Evolutionary conservation across 306 rosid genomes (phyloP).

Genomic region (Abrus pulchellus): DNA sequence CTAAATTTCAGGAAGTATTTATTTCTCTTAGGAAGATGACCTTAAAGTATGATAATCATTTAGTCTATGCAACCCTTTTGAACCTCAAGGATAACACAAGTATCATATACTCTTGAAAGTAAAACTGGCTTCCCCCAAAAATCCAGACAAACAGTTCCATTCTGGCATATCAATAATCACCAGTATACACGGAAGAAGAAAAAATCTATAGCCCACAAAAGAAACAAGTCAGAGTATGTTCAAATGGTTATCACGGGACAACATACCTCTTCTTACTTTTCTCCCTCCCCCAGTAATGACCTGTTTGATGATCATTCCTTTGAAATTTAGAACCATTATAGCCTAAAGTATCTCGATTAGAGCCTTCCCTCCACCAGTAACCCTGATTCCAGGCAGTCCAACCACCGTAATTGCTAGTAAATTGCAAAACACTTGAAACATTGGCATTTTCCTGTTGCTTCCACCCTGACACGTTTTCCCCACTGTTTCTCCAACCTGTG

Average conservation of each 20-base stretch:
- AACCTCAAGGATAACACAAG: slow-evolving; percentile 18
- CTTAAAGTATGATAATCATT: slow-evolving; percentile 4
- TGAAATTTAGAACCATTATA: slow-evolving; percentile 54
- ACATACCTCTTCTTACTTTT: slow-evolving; percentile 60
- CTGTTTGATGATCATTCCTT: slow-evolving; percentile 55
- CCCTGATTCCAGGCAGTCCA: slow-evolving; percentile 50
- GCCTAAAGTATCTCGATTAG: slow-evolving; percentile 39
- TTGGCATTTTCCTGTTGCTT: slow-evolving; percentile 51
- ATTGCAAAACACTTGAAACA: slow-evolving; percentile 53
- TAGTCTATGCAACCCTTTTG: not conserved
- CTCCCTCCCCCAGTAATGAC: slow-evolving; percentile 57
- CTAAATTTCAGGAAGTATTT: not conserved
- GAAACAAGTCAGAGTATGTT: slow-evolving; percentile 25
- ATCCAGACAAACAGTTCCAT: slow-evolving; percentile 26
- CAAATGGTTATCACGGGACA: slow-evolving; percentile 37
- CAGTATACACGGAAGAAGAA: not conserved
- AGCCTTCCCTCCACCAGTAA: slow-evolving; percentile 52
- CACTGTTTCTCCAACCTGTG: slow-evolving; percentile 54
- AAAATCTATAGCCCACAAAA: slow-evolving; percentile 18
- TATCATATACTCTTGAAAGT: slow-evolving; percentile 20
- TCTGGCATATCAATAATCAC: slow-evolving; percentile 5
- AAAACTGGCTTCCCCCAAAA: slow-evolving; percentile 38
- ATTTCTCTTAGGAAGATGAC: not conserved
- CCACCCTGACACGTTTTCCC: slow-evolving; percentile 50
- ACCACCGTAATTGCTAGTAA: slow-evolving; percentile 45